Percentiles rank a stretch among this genome's conserved stretches.
These are phyloP conservation scores for Fusarium guadeloupense DNA, from an alignment of 2,329 filamentous ascomycete species.

Conservation along the genomic window DNA sequence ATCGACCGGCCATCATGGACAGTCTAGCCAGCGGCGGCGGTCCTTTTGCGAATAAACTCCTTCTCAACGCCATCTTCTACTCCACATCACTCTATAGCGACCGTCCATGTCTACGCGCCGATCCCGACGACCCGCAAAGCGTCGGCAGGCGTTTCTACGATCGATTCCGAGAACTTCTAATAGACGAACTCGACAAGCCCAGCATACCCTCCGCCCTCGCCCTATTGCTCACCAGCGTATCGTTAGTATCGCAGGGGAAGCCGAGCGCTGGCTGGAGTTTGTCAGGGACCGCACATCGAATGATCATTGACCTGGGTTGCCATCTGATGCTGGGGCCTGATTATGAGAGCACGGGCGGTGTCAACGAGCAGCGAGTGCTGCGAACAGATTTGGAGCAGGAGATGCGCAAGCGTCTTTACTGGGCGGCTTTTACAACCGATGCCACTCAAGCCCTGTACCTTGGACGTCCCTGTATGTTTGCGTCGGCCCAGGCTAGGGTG, in stretches of 20 bases:
- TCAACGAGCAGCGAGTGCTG: conserved; percentile 41
- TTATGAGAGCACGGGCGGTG: conserved; percentile 40
- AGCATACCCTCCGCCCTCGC: conserved; percentile 52
- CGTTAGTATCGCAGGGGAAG: conserved; percentile 47
- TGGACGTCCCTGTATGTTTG: conserved; percentile 47
- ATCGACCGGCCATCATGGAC: conserved; percentile 52
- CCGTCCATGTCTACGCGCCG: conserved; percentile 46
- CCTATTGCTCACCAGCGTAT: conserved; percentile 47
- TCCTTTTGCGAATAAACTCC: conserved; percentile 49
- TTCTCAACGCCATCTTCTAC: conserved; percentile 54
- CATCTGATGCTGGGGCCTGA: conserved; percentile 47
- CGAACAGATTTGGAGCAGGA: conserved; percentile 45
- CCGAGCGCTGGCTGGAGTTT: conserved; percentile 49
- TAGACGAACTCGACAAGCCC: conserved; percentile 46
- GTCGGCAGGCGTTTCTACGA: conserved; percentile 51
- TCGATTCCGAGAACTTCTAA: conserved; percentile 49
- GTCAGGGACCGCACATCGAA: conserved; percentile 51
- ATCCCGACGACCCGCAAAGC: conserved; percentile 47
- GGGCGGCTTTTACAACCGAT: conserved; percentile 49
- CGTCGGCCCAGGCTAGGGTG: conserved; percentile 46
- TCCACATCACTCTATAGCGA: conserved; percentile 52
- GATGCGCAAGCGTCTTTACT: conserved; percentile 49
- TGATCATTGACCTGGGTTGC: conserved; percentile 51
- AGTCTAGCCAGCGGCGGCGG: conserved; percentile 48
- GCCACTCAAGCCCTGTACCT: conserved; percentile 48